Conservation (phyloP, 1,284 basidiomycete species). For the Rhodotorula sp. region DNA sequence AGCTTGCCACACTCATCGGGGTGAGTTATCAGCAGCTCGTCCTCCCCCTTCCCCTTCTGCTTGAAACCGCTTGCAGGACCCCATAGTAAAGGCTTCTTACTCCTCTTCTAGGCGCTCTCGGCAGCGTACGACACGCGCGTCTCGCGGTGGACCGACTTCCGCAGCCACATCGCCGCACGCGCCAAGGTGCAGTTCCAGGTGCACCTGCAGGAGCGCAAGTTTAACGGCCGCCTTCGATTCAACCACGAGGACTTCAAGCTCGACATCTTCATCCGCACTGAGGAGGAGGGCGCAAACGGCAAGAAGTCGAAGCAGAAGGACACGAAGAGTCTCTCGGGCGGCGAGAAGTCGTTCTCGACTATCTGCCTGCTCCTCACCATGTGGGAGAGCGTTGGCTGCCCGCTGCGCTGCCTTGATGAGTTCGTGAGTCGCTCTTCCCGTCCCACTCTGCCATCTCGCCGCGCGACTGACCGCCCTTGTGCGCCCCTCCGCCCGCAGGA, state of each 20-base stretch:
- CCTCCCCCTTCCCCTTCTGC: not conserved
- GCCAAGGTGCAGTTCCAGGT: conserved; percentile 79
- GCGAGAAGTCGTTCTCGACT: conserved; percentile 96
- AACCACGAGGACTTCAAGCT: conserved; percentile 72
- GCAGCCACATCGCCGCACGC: conserved; percentile 78
- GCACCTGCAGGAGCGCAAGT: conserved; percentile 80
- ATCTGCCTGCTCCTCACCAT: conserved; percentile 88
- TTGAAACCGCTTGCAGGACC: too few relatives aligned
- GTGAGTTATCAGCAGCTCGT: conserved; percentile 51
- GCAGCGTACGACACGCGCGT: conserved; percentile 67
- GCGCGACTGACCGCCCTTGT: not conserved
- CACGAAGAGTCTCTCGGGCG: conserved; percentile 73
- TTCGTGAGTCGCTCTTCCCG: conserved; percentile 51
- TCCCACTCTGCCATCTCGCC: conserved; percentile 61
- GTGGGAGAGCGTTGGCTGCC: conserved; percentile 94
- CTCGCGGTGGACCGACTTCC: conserved; percentile 80
- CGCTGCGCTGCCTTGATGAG: conserved; percentile 86
- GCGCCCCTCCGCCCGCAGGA: conserved; percentile 17
- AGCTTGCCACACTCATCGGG: conserved; percentile 64
- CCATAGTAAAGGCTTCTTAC: not conserved
- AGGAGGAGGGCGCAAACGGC: conserved; percentile 23
- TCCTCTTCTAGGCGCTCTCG: conserved; percentile 59
- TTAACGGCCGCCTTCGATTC: conserved; percentile 60
- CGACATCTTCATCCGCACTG: conserved; percentile 49
- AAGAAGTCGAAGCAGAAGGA: conserved; percentile 72